Evolutionary conservation across 2,329 filamentous ascomycete species (phyloP), one percentile per base, ranked within the genome.

Genomic region (Sporothrix brunneoviolacea): DNA sequence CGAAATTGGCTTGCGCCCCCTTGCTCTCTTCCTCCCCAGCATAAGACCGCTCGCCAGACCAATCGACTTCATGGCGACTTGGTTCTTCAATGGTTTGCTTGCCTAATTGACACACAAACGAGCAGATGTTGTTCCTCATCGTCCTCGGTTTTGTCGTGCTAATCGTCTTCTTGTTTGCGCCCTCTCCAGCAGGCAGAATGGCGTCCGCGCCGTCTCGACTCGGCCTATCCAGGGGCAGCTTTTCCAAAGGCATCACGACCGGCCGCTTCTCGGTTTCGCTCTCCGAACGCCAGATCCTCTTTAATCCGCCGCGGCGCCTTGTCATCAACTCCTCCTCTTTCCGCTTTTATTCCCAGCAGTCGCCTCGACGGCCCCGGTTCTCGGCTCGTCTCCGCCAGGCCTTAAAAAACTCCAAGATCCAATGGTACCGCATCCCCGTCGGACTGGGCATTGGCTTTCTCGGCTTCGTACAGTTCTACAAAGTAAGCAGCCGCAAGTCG

Each of bases 381-480:
- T 72, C 75, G 27, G 72, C 75, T 43, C 72, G 74, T 24, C 67
- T 80, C 50, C 69, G 74, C 22, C 69, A 70, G 52, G 74, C 75
- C 37, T 64, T 76, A 47, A 70, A 68, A 55, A 74, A 73, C 58
- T 73, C 70, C 56, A 79, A 74, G 66, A 76, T 93, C 55, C 81
- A 87, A 71, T 96, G 91, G 91, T 88, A 90, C 67, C 88, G 87
- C 41, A 95, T 96, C 59, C 91, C 91, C 19, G 80, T 95, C 50
- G 88, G 85, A 22, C 75, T 95, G 19, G 91, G 91, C 54, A 83
- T 95, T 61, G 88, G 80, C 51, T 90, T 95, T 61, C 75, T 96
- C 8, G 91, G 89, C 21, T 73, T 87, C 46, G 76, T 91, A 45
- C 90, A 95, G 61, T 83, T 94, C 65, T 93, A 91, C 67, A 88